Base-by-base conservation (phyloP, 176 grass and related monocot genomes). In the Phoenix dactylifera region DNA sequence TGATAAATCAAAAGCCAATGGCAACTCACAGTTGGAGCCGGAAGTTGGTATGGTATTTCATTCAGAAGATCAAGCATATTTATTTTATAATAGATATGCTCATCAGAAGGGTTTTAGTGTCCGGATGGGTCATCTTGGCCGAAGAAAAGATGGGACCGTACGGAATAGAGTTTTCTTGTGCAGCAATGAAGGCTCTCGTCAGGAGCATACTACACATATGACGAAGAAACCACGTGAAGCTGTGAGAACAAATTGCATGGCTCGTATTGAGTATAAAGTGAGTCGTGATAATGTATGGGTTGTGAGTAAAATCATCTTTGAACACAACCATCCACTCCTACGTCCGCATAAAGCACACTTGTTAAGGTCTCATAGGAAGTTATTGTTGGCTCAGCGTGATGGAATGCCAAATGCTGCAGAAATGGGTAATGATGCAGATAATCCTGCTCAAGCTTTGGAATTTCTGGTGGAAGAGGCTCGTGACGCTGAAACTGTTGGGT, bases 21-120 rank as follows among this genome's bases (percentile, higher is more conserved):
- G 50, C 18, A 63, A 44, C 51, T 72, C 15, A n/a, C 55, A 75
- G 55, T 68, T 74, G 59, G 70, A 79, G 5, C 75, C 65, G 26
- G 75, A 84, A 39, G 70, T 84, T 69, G 70, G 81, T 63, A 84
- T 84, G 75, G 24, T 60, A 15, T 84, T 84, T 62, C 56, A 76
- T 39, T 83, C 80, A 48, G 80, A 83, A 73, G 80, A 83, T 54
- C 68, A 73, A 57, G 80, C 80, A 9, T 83, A 77, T 68, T n/a
- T 24, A 15, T 83, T 78, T 63, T 84, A 78, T 54, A 84, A 74
- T 51, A 60, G 55, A 20, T 84, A 84, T 69, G 81, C 81, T 9
- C 70, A 84, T 17, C 68, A 54, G 60, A 84, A 74, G 69, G 78
- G 81, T 65, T 84, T 78, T 51, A 78, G 81, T 65, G 80, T 83